Percentiles rank a stretch among this genome's conserved stretches.
These are phyloP conservation scores for Paraphysoderma sedebokerense DNA, from an alignment of 371 early-diverging fungal species.

Conservation along the genomic window DNA sequence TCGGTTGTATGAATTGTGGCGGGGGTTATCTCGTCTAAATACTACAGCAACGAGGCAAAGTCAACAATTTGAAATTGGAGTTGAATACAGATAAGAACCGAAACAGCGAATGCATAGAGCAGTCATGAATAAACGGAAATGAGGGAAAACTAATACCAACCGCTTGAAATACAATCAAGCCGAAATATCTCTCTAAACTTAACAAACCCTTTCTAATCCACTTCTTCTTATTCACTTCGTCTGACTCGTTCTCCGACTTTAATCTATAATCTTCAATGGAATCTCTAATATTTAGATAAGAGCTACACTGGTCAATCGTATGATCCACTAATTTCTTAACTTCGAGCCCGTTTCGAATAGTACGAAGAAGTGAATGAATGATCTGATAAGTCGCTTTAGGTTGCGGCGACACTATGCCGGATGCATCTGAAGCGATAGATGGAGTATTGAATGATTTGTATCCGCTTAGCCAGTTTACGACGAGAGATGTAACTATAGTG, in stretches of 20 bases:
- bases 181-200: conserved; percentile 36
- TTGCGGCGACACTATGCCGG: neutral
- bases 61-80: too few species aligned
- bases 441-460: neutral
- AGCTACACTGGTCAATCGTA: conserved; percentile 34
- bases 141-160: too few species aligned
- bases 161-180: conserved; percentile 45
- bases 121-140: too few species aligned
- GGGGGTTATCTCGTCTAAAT: conserved; percentile 20
- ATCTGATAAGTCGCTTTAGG: conserved; percentile 27
- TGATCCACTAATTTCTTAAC: conserved; percentile 38
- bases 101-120: too few species aligned
- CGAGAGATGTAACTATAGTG: conserved; percentile 3
- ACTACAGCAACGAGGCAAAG: too few species aligned
- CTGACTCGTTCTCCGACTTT: conserved; percentile 23
- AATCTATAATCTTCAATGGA: conserved; percentile 32
- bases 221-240: conserved; percentile 16
- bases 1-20: conserved; percentile 19
- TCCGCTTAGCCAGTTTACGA: conserved; percentile 4
- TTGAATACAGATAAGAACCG: conserved; percentile 14
- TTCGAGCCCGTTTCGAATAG: conserved; percentile 40
- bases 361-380: conserved; percentile 46
- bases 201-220: conserved; percentile 13
- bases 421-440: neutral
- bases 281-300: conserved; percentile 22